These are phyloP conservation scores for thale cress (Arabidopsis thaliana) DNA, from an alignment of 345 rosid species.

Conservation along the genomic window TAIR10.1 NC_003075.7:12961001-12961500, in stretches of 20 bases:
- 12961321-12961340: constrained; percentile 43
- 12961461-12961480: constrained; percentile 50
- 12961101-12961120: constrained; percentile 38
- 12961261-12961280: constrained; percentile 62
- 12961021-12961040: constrained; percentile 28
- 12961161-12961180: constrained; percentile 56
- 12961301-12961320: constrained; percentile 66
- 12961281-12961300: constrained; percentile 60
- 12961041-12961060: constrained; percentile 44
- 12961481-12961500: constrained; percentile 46
- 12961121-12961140: constrained; percentile 50
- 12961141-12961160: constrained; percentile 66
- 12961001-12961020: constrained; percentile 50
- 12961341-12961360: constrained; percentile 43
- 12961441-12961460: constrained; percentile 44
- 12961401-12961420: constrained; percentile 98
- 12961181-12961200: constrained; percentile 38
- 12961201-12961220: constrained; percentile 2
- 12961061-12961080: constrained; percentile 49
- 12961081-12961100: constrained; percentile 31
- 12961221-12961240: constrained; percentile 3
- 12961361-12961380: constrained; percentile 34
- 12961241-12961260: constrained; percentile 3
- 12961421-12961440: constrained; percentile 65
- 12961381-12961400: constrained; percentile 59